phyloP scores from a whole-genome alignment of 352 stramenopile species.

The Phytophthora aleatoria region DNA sequence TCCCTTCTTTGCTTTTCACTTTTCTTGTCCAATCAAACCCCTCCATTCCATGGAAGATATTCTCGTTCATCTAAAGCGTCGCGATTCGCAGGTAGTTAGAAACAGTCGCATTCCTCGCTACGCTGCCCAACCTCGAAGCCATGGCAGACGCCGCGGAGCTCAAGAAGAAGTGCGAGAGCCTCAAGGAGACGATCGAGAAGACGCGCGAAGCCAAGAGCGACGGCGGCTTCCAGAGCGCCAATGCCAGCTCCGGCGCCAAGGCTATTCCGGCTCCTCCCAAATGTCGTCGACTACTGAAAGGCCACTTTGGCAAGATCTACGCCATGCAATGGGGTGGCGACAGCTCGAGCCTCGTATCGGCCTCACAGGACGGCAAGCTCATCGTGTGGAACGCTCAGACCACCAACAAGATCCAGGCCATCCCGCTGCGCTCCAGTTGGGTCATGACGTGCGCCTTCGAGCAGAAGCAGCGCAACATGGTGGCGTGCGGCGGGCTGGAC shows the following conservation, averaged over 20 bases:
- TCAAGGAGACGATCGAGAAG: slow-evolving; percentile 89
- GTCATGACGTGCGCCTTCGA: slow-evolving; percentile 99
- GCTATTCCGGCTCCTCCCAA: slow-evolving; percentile 88
- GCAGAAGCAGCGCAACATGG: slow-evolving; percentile 96
- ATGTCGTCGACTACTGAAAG: slow-evolving; percentile 95
- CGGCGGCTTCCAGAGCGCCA: slow-evolving; percentile 75
- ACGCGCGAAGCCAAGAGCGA: slow-evolving; percentile 80
- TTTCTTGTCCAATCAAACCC: slow-evolving; percentile 13
- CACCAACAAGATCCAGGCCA: slow-evolving; percentile 97
- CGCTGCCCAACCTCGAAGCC: not conserved
- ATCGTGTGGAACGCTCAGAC: slow-evolving; percentile 98
- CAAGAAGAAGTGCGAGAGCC: slow-evolving; percentile 88
- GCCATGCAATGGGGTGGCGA: slow-evolving; percentile 98
- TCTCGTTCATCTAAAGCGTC: slow-evolving; percentile 22
- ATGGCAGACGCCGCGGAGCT: slow-evolving; percentile 82
- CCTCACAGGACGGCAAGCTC: slow-evolving; percentile 98
- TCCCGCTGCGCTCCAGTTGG: slow-evolving; percentile 97
- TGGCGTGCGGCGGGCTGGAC: slow-evolving; percentile 98
- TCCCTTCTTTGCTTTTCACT: not conserved
- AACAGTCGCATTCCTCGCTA: slow-evolving; percentile 13
- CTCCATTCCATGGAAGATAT: slow-evolving; percentile 27
- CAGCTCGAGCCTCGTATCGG: slow-evolving; percentile 89
- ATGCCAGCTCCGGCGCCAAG: slow-evolving; percentile 68
- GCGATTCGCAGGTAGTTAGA: slow-evolving; percentile 9
- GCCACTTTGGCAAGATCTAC: slow-evolving; percentile 99